Percentiles rank a stretch among this genome's conserved stretches.
Conservation (phyloP, 163 green algal species). For the Scenedesmus sp. region DNA sequence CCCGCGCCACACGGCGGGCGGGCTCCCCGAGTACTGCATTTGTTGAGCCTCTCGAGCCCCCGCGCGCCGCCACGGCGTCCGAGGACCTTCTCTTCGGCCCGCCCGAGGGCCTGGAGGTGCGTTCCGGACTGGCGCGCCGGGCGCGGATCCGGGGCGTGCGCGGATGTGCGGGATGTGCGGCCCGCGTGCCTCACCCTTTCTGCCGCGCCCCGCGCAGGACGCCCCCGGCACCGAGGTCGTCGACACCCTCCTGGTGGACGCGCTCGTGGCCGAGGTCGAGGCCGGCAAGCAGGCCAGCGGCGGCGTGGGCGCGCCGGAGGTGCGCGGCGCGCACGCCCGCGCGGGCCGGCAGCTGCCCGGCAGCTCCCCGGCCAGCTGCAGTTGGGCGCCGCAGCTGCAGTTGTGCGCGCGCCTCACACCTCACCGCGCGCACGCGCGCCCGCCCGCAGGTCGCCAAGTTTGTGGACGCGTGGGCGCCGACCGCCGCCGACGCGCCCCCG, state of each 20-base stretch:
- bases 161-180: background rate
- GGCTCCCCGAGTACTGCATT: slow-evolving; percentile 20
- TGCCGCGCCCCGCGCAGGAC: background rate
- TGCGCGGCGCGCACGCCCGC: too few relatives aligned
- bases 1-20: slow-evolving; percentile 11
- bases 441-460: slow-evolving; percentile 24
- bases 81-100: slow-evolving; percentile 8
- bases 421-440: too few relatives aligned
- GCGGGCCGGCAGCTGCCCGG: too few relatives aligned
- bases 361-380: too few relatives aligned
- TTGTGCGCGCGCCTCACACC: too few relatives aligned
- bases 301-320: slow-evolving; percentile 33
- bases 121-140: too few relatives aligned
- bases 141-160: too few relatives aligned
- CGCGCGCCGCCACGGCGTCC: background rate
- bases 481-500: background rate
- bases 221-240: background rate
- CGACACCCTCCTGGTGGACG: background rate
- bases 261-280: slow-evolving; percentile 1
- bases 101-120: background rate
- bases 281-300: slow-evolving; percentile 12
- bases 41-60: slow-evolving; percentile 17
- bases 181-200: background rate
- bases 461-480: background rate
- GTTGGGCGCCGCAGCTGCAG: too few relatives aligned